Evolutionary conservation across 2,329 filamentous ascomycete genomes (phyloP).

Genomic region (Trichoderma aggressivum): DNA sequence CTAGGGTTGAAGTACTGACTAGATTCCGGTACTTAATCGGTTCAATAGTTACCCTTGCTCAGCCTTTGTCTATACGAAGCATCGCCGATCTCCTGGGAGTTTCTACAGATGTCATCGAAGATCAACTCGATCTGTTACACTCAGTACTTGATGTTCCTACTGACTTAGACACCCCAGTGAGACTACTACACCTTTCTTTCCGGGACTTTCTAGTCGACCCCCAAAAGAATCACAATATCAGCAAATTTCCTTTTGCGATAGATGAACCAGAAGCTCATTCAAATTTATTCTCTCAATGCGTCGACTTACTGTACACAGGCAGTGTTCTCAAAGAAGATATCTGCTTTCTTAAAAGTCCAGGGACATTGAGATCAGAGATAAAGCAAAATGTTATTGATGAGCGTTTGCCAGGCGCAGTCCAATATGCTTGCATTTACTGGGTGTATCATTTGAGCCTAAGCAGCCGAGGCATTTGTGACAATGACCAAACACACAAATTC

Average conservation of each 20-base stretch:
- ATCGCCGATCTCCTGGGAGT: slow-evolving; percentile 30
- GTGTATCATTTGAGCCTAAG: slow-evolving; percentile 32
- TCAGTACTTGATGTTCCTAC: slow-evolving; percentile 35
- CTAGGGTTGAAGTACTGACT: slow-evolving; percentile 18
- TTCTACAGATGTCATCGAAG: slow-evolving; percentile 19
- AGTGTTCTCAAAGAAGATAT: slow-evolving; percentile 30
- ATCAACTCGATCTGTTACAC: slow-evolving; percentile 30
- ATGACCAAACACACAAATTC: slow-evolving; percentile 33
- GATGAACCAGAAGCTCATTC: slow-evolving; percentile 15
- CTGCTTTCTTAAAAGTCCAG: slow-evolving; percentile 19
- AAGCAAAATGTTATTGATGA: not conserved
- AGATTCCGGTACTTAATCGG: slow-evolving; percentile 32
- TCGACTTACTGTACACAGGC: slow-evolving; percentile 26
- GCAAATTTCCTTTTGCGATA: slow-evolving; percentile 22
- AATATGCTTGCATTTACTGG: slow-evolving; percentile 43
- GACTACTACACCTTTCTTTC: slow-evolving; percentile 38
- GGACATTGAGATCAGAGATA: not conserved
- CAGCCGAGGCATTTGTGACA: slow-evolving; percentile 27
- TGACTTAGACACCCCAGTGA: slow-evolving; percentile 25
- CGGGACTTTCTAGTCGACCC: slow-evolving; percentile 31
- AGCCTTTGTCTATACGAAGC: slow-evolving; percentile 29
- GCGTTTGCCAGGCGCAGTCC: slow-evolving; percentile 30
- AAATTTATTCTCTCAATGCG: slow-evolving; percentile 15
- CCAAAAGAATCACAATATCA: slow-evolving; percentile 21
- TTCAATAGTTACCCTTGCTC: slow-evolving; percentile 30